These are phyloP conservation scores for Paramecium sexaurelia DNA, from an alignment of 73 alveolate genomes.

Conservation along the genomic window DNA sequence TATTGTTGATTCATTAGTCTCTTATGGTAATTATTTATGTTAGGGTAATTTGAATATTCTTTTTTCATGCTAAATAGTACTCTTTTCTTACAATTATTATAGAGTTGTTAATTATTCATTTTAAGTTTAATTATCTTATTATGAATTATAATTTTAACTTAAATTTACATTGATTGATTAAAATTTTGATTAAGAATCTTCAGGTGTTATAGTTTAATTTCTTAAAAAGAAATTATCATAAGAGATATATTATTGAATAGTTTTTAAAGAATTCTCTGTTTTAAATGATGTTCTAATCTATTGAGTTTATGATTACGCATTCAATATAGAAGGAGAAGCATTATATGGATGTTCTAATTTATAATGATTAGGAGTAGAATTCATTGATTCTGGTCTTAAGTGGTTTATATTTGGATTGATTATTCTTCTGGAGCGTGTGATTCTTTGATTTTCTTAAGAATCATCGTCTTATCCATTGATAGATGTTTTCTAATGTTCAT, in stretches of 20 bases:
- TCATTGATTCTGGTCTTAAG: not conserved
- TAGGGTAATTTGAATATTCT: not conserved
- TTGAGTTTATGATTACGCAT: not conserved
- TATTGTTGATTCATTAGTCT: not conserved
- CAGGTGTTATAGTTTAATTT: not conserved
- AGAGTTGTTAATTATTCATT: not conserved
- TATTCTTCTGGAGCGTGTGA: not conserved
- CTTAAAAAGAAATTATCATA: not conserved
- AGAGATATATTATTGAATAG: not conserved
- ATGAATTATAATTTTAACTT: not conserved
- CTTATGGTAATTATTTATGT: not conserved
- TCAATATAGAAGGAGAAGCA: not conserved
- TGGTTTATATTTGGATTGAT: not conserved
- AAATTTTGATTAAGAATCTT: not conserved
- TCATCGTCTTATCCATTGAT: not conserved
- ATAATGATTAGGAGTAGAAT: conserved; percentile 13
- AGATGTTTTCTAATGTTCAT: not conserved
- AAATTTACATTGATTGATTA: not conserved
- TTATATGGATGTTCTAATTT: not conserved
- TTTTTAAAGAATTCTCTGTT: not conserved
- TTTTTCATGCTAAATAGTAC: not conserved
- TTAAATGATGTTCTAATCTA: not conserved
- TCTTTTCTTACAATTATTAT: not conserved
- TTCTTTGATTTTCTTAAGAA: not conserved
- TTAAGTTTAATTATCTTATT: not conserved